A percentile compares a stretch with the other conserved stretches of the same genome.
These are phyloP conservation scores for Xylaria sp. DNA, from an alignment of 2,329 filamentous ascomycete species.

Conservation along the genomic window DNA sequence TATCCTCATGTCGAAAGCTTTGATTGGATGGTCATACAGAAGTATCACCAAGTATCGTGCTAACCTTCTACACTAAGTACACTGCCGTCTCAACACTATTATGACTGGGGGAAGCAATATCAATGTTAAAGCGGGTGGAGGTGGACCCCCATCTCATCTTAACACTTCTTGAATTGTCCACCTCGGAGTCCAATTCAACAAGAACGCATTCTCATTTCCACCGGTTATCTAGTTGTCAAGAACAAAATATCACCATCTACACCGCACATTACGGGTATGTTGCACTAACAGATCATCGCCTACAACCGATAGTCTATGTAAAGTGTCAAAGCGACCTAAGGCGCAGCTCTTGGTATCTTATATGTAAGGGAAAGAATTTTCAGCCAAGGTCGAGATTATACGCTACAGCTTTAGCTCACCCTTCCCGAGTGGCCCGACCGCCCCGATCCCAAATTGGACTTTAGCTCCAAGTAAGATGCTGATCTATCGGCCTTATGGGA, in stretches of 20 bases:
- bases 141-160: conserved; percentile 24
- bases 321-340: too few relatives aligned
- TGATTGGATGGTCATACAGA: neutral
- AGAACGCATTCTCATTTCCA: neutral
- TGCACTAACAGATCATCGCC: neutral
- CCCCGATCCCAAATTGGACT: conserved; percentile 22
- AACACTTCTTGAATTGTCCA: conserved; percentile 10
- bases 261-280: neutral
- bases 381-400: conserved; percentile 12
- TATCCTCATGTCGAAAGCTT: neutral
- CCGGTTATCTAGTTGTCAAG: neutral
- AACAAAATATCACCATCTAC: neutral
- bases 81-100: conserved; percentile 6
- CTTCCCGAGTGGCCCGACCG: conserved; percentile 34
- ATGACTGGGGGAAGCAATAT: conserved; percentile 9
- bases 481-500: conserved; percentile 32
- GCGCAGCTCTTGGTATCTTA: neutral
- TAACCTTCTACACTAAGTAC: neutral
- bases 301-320: neutral
- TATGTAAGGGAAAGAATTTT: neutral
- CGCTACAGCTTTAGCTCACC: conserved; percentile 15
- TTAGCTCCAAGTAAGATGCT: conserved; percentile 18
- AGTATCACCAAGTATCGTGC: neutral
- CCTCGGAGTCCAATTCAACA: neutral
- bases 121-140: conserved; percentile 13